Evolutionary conservation across 176 grass and related monocot genomes (phyloP), one percentile per base, ranked within the genome.

Genomic region (Lolium multiflorum): DNA sequence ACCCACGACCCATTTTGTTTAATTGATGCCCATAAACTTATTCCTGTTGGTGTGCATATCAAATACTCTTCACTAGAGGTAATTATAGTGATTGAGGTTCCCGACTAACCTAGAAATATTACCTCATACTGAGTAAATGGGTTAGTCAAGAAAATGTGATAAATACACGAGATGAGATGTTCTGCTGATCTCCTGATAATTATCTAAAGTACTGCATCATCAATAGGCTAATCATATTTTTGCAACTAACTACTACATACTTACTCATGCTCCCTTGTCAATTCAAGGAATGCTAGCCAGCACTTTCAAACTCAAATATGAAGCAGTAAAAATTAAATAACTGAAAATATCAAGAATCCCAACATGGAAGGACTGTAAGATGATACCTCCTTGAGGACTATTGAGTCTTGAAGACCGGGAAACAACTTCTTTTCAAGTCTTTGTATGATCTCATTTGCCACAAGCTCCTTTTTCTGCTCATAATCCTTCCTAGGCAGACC

Each of bases 361-460:
- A 12, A 55, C 21, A 73, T 64, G 47, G 67, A 74, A 57, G 37
- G 48, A 21, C 55, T 62, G 81, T 74, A 80, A 85, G 7, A 49
- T 13, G 2, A 46, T 77, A 95, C 96, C 93, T 98, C 96, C 86
- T 92, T 98, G 84, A 98, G 89, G 22, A 98, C 91, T 90, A 98
- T 94, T 63, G 96, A 95, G 69, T 86, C 88, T 83, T 89, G 77
- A 85, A 98, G 96, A 71, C 96, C 96, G 74, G 91, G 93, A 89
- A 98, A 98, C 70, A 95, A 76, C 88, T 94, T 92, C 6, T 89
- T 92, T 87, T 98, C 96, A 83, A 98, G 91, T 75, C 96, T 93
- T 47, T 65, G 60, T 81, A 98, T 95, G 85, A 98, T 94, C 88
- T 95, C 87, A 89, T 82, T 86, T 31, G 96, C 91, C 78, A 95